These are phyloP conservation scores for Tricholoma saponaceum DNA, from an alignment of 768 basidiomycete genomes.

Conservation along the genomic window DNA sequence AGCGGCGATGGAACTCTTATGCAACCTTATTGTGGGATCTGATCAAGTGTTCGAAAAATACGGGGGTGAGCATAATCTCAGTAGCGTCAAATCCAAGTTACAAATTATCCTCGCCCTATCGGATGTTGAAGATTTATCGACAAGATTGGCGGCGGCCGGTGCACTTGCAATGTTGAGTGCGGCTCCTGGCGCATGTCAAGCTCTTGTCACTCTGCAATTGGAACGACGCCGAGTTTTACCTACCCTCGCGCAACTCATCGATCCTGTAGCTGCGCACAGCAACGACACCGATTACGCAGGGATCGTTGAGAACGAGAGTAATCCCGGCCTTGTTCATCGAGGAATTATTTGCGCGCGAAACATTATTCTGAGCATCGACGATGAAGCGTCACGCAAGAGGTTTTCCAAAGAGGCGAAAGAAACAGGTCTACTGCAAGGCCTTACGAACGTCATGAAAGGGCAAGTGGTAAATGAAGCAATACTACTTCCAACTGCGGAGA, in stretches of 20 bases:
- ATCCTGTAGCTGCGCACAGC: constrained; percentile 41
- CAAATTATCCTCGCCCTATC: constrained; percentile 83
- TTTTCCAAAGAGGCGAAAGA: constrained; percentile 50
- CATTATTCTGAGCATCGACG: constrained; percentile 44
- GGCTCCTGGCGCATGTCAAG: constrained; percentile 53
- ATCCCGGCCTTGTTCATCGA: constrained; percentile 71
- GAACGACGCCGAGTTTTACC: constrained; percentile 62
- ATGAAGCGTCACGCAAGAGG: constrained; percentile 31
- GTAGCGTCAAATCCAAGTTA: constrained; percentile 54
- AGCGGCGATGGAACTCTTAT: constrained; percentile 87
- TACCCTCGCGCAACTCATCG: constrained; percentile 64
- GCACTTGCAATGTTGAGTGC: constrained; percentile 79
- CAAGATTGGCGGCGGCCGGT: constrained; percentile 86
- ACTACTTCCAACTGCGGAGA: constrained; percentile 46
- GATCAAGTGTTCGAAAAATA: constrained; percentile 76
- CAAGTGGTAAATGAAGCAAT: constrained; percentile 34
- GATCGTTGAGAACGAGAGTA: constrained; percentile 27
- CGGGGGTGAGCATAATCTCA: constrained; percentile 38
- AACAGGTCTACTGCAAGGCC: constrained; percentile 47
- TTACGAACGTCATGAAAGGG: constrained; percentile 47
- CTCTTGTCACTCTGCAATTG: constrained; percentile 59
- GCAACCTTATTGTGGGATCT: constrained; percentile 82
- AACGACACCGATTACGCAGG: constrained; percentile 32
- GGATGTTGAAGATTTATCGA: constrained; percentile 81
- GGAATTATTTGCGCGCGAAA: constrained; percentile 75